Evolutionary conservation across 768 basidiomycete species (phyloP), one percentile per base, ranked within the genome.

Genomic region (Gymnopilus dilepis): DNA sequence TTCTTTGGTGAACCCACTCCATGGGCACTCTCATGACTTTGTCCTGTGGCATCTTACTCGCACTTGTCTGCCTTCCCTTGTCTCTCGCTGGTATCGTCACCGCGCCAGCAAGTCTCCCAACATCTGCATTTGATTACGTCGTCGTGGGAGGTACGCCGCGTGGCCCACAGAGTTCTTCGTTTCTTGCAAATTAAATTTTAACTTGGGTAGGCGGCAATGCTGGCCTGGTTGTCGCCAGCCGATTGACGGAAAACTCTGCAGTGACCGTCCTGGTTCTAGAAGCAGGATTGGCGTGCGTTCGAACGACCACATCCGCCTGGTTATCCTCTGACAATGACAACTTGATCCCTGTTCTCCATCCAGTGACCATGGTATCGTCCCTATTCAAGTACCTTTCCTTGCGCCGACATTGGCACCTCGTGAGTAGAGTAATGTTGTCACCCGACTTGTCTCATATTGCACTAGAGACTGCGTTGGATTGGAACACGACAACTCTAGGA

Each of bases 221-320:
- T 19, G 58, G 62, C 2, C 58, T 64, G 13, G 58, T 56, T 28
- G 19, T 64, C 3, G 62, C 62, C 3, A 64, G 28, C 24, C 45
- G 62, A 22, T 70, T 87, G 9, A 80, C 79, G 9, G 86, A 86
- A 67, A 73, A 86, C 58, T 78, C 81, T 0, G 67, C 65, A 2
- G 70, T 82, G 5, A 74, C 75, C 0, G 84, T 87, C 0, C 73
- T 85, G 13, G 67, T 87, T 5, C 69, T 87, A 6, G 86, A 87
- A 66, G 81, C 84, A 0, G 86, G 86, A 4, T 66, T 73, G 60
- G 88, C 86, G 88, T 86, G 33, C 34, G 7, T 24, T 45, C 47
- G 37, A 13, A 11, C 9, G 38, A 17, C 17, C 12, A 11, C 41
- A 15, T 43, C 24, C 34, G 15, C 3, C 21, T 57, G 12, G 21